Evolutionary conservation across 805 yeast species (phyloP), one percentile per base, ranked within the genome.

Genomic region (Maudiozyma turicensis): DNA sequence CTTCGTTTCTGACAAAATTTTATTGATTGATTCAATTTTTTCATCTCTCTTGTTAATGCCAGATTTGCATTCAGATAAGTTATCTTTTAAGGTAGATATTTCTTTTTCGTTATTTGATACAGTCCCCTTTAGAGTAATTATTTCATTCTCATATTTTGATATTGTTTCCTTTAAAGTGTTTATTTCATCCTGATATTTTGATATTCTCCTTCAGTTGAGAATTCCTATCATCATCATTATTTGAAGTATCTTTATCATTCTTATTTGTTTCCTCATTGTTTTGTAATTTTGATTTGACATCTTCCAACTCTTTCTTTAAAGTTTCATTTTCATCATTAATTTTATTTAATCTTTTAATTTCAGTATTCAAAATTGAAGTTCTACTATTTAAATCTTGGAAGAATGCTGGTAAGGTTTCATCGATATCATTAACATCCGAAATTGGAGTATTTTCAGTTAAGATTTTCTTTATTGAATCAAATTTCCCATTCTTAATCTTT

Each of bases 391-490:
- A 63, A 32, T 85, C 81, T 38, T 73, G 71, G 45, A 91, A 72
- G 64, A 82, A 90, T 40, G 83, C 88, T 34, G 81, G 78, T 39
- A 91, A 69, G 7, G 78, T 70, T 6, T 78, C 84, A 8, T 80
- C 86, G 1, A 84, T 78, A 59, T 91, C 96, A 0, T 82, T 69
- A 26, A 93, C 78, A 35, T 82, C 76, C 1, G 85, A 74, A 45
- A 86, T 75, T 0, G 98, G 98, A 0, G 97, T 90, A 54, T 77
- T 68, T 58, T 91, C 97, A 46, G 77, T 73, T 51, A 91, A 68
- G 11, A 84, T 76, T 49, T 71, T 78, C 60, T 88, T 96, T 56
- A 90, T 84, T 0, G 69, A 59, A 5, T 61, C 70, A 8, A 89
- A 75, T 42, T 82, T 72, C 43, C 77, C 82, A 1, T 75, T 70